Evolutionary conservation across 163 green algal genomes (phyloP), one percentile per base, ranked within the genome.

Genomic region (Scenedesmus sp.): DNA sequence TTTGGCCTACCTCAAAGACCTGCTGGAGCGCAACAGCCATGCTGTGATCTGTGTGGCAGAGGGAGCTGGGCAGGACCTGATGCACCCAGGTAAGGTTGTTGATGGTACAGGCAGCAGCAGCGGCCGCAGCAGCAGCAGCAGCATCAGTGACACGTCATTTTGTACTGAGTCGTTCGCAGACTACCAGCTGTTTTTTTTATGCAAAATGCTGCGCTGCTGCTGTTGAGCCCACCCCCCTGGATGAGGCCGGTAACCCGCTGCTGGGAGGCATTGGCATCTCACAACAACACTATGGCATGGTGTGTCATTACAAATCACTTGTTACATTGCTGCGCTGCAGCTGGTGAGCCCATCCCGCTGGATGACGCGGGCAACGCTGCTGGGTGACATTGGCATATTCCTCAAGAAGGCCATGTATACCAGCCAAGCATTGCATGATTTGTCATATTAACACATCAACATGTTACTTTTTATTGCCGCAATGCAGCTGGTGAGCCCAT

Each of bases 31-130:
- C 15, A 96, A 98, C 91, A 97, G 97, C 5, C 97, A 99, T 91
- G 95, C 93, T 26, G 97, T 99, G 59, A 91, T 99, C 4, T 98
- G 97, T 92, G 92, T 99, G n/a, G 96, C 98, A 0, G 97, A 99
- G 93, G 98, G 97, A 1, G 97, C 97, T 9, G 97, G 96, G 10
- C 97, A 99, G 96, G 97, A 95, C 52, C 84, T 94, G 73, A 60
- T 92, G 91, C 76, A 89, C 79, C 46, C 84, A 83, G 83, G 90
- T 90, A n/a, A 1, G 88, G 16, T 4, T 1, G 60, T 2, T 23
- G 12, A 2, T 26, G 52, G 26, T 34, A 46, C 26, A 46, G 0
- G 79, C 34, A 56, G 56, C 55, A 56, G 34, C 56, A 18, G 79
- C 79, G 62, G 46, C 46, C 12, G 23, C 46, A n/a, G 15, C 66